Evolutionary conservation across 305 asterid genomes (phyloP), one percentile per base, ranked within the genome.

Genomic region (Fraxinus nigra): DNA sequence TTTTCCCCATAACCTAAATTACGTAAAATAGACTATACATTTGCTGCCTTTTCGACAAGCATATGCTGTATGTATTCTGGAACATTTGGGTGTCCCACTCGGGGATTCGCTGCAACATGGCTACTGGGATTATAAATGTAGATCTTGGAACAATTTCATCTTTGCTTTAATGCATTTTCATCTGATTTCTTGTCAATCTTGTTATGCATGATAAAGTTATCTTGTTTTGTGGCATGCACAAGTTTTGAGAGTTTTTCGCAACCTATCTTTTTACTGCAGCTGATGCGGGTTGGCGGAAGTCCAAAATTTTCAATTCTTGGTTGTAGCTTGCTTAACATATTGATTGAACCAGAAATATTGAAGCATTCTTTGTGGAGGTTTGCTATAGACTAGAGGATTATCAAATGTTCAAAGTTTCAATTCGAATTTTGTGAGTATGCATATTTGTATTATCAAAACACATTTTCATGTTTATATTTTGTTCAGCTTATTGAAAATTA

Each of bases 291-390:
- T 34, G 30, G 73, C 3, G 33, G 63, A 63, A 63, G 65, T 63
- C 28, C 69, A 18, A 1, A 46, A 65, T 67, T 79, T 54, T 56
- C 28, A n/a, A 14, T 79, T 75, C 72, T 46, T 48, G 77, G 74
- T 48, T 48, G 48, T 67, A 76, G 83, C 56, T 67, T 79, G 51
- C 79, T 77, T 83, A 43, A 72, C 72, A 61, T 65, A 24, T 35
- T 37, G 63, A 76, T 72, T 83, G 67, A 26, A 77, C 18, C 28
- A 22, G 34, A 75, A 48, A 65, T 63, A 33, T 76, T 72, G 76
- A 78, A 79, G n/a, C n/a, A 74, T 75, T 81, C 11, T 75, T 63
- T 76, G 69, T 63, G 33, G 34, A 63, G 72, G 72, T 63, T 63
- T 63, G 34, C 16, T 63, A 63, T 63, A 24, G n/a, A 63, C 32